phyloP scores from a whole-genome alignment of 164 flowering plant genomes.

The Buxus sempervirens region DNA sequence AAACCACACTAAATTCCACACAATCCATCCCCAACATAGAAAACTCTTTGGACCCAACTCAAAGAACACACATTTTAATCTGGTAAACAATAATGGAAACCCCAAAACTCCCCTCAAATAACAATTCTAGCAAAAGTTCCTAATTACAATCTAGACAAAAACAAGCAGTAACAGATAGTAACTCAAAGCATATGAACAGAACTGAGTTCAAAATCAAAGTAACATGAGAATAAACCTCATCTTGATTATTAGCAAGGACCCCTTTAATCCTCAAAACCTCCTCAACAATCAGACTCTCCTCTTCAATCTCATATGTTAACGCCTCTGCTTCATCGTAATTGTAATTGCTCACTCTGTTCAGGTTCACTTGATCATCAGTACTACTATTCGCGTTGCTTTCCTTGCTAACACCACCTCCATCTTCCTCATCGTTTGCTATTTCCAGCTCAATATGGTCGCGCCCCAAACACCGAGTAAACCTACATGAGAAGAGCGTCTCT shows the following conservation, averaged over 20 bases:
- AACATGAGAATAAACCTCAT: constrained; percentile 38
- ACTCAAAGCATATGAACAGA: background rate
- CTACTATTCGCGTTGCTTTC: constrained; percentile 40
- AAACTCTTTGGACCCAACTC: background rate
- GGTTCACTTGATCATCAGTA: constrained; percentile 16
- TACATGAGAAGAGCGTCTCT: constrained; percentile 51
- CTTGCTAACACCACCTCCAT: constrained; percentile 22
- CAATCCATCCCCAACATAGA: background rate
- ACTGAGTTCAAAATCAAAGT: background rate
- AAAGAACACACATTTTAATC: background rate
- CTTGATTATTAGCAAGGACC: constrained; percentile 34
- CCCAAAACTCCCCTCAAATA: background rate
- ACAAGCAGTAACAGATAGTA: background rate
- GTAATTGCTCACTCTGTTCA: constrained; percentile 27
- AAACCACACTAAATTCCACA: background rate
- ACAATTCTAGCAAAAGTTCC: no score
- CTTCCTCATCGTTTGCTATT: constrained; percentile 17
- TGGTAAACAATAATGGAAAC: background rate
- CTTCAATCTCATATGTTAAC: constrained; percentile 65
- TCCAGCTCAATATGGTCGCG: constrained; percentile 41
- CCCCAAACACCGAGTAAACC: constrained; percentile 36
- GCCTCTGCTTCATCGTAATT: constrained; percentile 64
- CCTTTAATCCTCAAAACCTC: constrained; percentile 66
- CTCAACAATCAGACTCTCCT: constrained; percentile 31
- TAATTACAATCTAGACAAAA: no score